Evolutionary conservation across 495 filamentous ascomycete species (phyloP).

Genomic region (Neurospora sp.): DNA sequence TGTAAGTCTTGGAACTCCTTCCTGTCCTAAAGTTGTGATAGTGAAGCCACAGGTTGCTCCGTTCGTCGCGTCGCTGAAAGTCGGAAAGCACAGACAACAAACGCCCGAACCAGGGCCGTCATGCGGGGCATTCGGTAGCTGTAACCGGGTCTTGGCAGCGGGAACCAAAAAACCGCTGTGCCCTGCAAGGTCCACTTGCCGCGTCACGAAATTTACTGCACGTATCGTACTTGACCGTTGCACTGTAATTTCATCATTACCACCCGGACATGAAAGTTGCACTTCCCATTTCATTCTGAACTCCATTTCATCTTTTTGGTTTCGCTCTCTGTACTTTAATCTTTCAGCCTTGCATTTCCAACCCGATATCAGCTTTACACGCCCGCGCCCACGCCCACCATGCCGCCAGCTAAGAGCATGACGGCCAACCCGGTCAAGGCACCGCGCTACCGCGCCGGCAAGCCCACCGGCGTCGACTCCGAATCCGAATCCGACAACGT

Average conservation of each 20-base stretch:
- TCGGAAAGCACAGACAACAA: not conserved
- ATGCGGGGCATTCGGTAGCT: not conserved
- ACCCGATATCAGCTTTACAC: not conserved
- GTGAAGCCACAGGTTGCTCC: not conserved
- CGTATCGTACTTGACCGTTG: not conserved
- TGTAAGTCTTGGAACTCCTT: not conserved
- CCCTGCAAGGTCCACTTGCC: not conserved
- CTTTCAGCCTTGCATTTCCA: not conserved
- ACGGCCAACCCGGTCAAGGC: conserved; percentile 82
- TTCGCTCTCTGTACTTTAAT: not conserved
- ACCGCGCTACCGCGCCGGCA: conserved; percentile 77
- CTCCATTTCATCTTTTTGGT: not conserved
- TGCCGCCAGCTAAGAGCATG: conserved; percentile 80
- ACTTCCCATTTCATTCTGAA: not conserved
- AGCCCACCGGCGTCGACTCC: conserved; percentile 62
- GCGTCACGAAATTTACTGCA: not conserved
- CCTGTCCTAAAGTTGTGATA: not conserved
- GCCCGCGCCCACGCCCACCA: conserved; percentile 25
- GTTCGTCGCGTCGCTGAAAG: not conserved
- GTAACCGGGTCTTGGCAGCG: not conserved
- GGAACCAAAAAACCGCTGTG: not conserved
- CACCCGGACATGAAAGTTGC: not conserved
- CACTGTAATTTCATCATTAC: not conserved
- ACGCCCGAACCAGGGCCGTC: not conserved
- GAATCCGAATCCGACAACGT: conserved; percentile 47